Percentiles rank a stretch among this genome's conserved stretches.
Evolutionary conservation across 257 asterid genomes (phyloP).

Genomic region (Nemophila menziesii): DNA sequence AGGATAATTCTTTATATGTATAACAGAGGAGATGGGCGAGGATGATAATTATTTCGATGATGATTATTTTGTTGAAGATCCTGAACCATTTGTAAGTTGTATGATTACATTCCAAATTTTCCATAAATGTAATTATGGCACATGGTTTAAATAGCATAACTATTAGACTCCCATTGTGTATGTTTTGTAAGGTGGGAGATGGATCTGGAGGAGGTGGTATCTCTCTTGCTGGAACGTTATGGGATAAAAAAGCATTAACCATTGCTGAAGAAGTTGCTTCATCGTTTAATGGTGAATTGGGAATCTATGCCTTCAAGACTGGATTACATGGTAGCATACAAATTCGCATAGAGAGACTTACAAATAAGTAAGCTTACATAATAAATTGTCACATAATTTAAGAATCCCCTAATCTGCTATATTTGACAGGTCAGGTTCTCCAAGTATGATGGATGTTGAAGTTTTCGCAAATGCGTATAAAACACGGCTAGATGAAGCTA

Average conservation of each 20-base stretch:
- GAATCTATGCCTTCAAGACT: constrained; percentile 81
- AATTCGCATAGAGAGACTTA: constrained; percentile 78
- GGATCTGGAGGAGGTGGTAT: constrained; percentile 90
- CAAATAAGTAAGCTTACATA: constrained; percentile 51
- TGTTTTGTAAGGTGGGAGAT: constrained; percentile 56
- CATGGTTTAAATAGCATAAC: too few species aligned
- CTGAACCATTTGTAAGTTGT: constrained; percentile 43
- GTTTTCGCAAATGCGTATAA: constrained; percentile 54
- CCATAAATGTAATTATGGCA: neutral
- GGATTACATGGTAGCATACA: constrained; percentile 45
- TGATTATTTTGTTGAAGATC: constrained; percentile 57
- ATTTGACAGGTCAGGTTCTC: constrained; percentile 74
- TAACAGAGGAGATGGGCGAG: constrained; percentile 36
- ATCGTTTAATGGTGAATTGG: constrained; percentile 69
- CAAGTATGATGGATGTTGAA: constrained; percentile 66
- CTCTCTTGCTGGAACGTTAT: constrained; percentile 56
- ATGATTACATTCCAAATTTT: neutral
- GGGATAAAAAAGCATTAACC: constrained; percentile 65
- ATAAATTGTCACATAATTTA: neutral
- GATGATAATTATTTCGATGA: constrained; percentile 47
- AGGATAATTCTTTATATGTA: neutral
- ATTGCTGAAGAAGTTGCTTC: constrained; percentile 68
- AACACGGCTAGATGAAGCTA: constrained; percentile 64
- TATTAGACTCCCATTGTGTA: constrained; percentile 5
- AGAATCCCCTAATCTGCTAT: constrained; percentile 1